Conservation (phyloP, 768 basidiomycete species). For the Tylopilus vinaceipallidus region DNA sequence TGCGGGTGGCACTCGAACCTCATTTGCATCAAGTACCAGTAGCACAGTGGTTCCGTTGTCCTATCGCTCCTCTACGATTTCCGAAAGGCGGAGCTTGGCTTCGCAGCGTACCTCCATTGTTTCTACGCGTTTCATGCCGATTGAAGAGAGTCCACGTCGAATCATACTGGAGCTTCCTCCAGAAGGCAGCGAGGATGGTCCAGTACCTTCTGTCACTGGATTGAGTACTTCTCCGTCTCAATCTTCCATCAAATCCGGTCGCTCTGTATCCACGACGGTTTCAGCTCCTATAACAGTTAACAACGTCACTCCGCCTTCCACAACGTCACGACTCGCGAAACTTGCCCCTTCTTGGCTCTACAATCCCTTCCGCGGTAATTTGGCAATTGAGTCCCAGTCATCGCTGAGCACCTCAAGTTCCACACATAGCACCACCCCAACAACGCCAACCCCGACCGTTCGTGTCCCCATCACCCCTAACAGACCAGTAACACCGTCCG, state of each 20-base stretch:
- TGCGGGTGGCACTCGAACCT: slow-evolving; percentile 33
- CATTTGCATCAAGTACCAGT: slow-evolving; percentile 40
- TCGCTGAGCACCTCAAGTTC: slow-evolving; percentile 53
- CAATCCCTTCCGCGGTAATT: slow-evolving; percentile 65
- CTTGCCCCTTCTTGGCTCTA: slow-evolving; percentile 78
- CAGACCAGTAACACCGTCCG: slow-evolving; percentile 28
- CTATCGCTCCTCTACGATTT: slow-evolving; percentile 30
- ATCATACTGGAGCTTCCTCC: slow-evolving; percentile 51
- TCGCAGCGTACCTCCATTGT: slow-evolving; percentile 51
- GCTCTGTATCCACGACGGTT: slow-evolving; percentile 44
- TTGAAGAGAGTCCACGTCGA: slow-evolving; percentile 67
- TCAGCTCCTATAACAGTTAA: slow-evolving; percentile 21
- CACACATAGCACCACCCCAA: slow-evolving; percentile 36
- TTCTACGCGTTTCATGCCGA: slow-evolving; percentile 52
- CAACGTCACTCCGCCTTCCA: slow-evolving; percentile 24
- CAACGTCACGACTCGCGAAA: slow-evolving; percentile 47
- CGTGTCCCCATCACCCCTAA: slow-evolving; percentile 32
- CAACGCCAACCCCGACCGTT: slow-evolving; percentile 24
- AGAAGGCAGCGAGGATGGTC: slow-evolving; percentile 35
- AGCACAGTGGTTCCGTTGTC: slow-evolving; percentile 37
- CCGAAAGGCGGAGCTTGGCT: slow-evolving; percentile 39
- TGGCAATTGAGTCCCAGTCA: slow-evolving; percentile 47
- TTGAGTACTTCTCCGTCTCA: slow-evolving; percentile 67
- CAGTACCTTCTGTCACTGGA: slow-evolving; percentile 33
- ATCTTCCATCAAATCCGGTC: slow-evolving; percentile 55